Percentiles rank a stretch among this genome's conserved stretches.
Conservation (phyloP, 352 stramenopile species). For the Pythium aphanidermatum region DNA sequence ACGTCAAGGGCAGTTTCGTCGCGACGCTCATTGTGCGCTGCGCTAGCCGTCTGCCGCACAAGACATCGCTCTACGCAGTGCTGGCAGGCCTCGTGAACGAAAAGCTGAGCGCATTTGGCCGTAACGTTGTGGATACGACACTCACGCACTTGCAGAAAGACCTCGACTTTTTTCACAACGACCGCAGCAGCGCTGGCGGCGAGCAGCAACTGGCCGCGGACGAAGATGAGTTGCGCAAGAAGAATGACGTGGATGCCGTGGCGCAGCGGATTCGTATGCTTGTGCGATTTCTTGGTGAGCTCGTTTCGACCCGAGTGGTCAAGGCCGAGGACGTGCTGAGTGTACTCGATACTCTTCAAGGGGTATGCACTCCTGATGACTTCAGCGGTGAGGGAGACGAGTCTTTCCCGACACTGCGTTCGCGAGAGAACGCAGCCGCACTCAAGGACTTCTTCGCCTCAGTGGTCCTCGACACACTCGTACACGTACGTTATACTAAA, state of each 20-base stretch:
- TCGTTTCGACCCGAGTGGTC: constrained; percentile 51
- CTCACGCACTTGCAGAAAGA: constrained; percentile 44
- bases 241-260: constrained; percentile 21
- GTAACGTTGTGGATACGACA: constrained; percentile 34
- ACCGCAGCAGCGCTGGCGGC: constrained; percentile 13
- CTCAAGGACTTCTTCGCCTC: constrained; percentile 78
- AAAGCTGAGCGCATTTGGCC: constrained; percentile 46
- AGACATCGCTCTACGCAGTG: constrained; percentile 66
- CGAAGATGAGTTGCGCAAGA: constrained; percentile 24
- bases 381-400: constrained; percentile 47
- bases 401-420: constrained; percentile 16
- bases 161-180: constrained; percentile 49
- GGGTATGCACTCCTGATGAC: constrained; percentile 55
- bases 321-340: constrained; percentile 54
- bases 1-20: constrained; percentile 58
- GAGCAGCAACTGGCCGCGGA: constrained; percentile 21
- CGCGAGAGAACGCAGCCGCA: constrained; percentile 41
- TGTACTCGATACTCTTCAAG: constrained; percentile 55
- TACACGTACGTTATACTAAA: constrained; percentile 32
- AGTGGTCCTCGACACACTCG: constrained; percentile 60
- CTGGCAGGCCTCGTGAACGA: constrained; percentile 66
- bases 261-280: constrained; percentile 48
- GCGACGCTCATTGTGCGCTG: constrained; percentile 47
- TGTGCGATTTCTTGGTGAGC: constrained; percentile 56
- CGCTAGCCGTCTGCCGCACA: constrained; percentile 48